Conservation (phyloP, 805 yeast genomes). For the Nakazawaea ishiwadae region DNA sequence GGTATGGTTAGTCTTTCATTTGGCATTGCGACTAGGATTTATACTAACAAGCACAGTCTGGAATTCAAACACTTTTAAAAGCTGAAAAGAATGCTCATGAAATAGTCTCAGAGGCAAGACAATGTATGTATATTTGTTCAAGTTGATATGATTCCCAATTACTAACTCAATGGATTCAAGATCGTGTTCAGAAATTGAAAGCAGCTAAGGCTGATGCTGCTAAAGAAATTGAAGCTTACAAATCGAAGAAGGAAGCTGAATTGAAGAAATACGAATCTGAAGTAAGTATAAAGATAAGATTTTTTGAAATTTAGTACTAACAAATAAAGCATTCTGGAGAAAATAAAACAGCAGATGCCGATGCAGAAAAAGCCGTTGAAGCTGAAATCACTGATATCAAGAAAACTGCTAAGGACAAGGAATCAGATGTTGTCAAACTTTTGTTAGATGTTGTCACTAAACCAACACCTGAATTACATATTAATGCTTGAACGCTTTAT, state of each 20-base stretch:
- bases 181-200: conserved; percentile 83
- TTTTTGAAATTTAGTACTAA: too few relatives aligned
- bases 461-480: conserved; percentile 80
- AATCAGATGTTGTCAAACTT: conserved; percentile 63
- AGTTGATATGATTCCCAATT: background rate
- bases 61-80: conserved; percentile 67
- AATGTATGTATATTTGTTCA: conserved; percentile 42
- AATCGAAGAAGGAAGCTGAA: conserved; percentile 77
- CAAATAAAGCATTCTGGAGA: conserved; percentile 52
- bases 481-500: conserved; percentile 56
- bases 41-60: too few relatives aligned
- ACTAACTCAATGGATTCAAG: conserved; percentile 17
- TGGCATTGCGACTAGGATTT: too few relatives aligned
- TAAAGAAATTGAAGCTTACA: conserved; percentile 82
- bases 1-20: too few relatives aligned
- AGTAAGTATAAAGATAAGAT: too few relatives aligned
- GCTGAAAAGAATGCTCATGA: conserved; percentile 97
- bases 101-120: conserved; percentile 89
- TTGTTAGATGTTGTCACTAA: conserved; percentile 74
- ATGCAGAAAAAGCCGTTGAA: conserved; percentile 72
- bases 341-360: conserved; percentile 71
- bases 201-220: conserved; percentile 94
- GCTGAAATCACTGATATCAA: conserved; percentile 64
- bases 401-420: conserved; percentile 57
- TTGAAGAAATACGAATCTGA: conserved; percentile 66